Evolutionary conservation across 2,329 filamentous ascomycete genomes (phyloP).

Genomic region (Colletotrichum lupini): DNA sequence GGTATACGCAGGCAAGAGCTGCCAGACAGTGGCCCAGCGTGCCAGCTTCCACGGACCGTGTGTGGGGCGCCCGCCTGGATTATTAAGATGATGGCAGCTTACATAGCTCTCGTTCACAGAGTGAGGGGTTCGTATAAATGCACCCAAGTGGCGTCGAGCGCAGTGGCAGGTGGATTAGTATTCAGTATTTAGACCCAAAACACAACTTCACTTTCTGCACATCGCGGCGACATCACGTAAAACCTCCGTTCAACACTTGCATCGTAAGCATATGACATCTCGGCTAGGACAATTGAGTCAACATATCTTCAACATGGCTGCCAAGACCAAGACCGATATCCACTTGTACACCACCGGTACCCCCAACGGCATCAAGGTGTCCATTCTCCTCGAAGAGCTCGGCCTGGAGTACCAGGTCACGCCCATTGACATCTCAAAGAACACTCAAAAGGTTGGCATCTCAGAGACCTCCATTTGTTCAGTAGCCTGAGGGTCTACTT

Average conservation of each 20-base stretch:
- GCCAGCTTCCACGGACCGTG: neutral
- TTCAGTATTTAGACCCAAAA: slow-evolving; percentile 4
- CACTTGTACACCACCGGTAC: slow-evolving; percentile 86
- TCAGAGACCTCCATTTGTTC: slow-evolving; percentile 10
- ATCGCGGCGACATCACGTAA: neutral
- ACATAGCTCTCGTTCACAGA: neutral
- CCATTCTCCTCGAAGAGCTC: slow-evolving; percentile 87
- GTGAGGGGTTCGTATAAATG: slow-evolving; percentile 18
- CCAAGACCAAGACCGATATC: slow-evolving; percentile 67
- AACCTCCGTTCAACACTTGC: neutral
- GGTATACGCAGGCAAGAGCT: slow-evolving; percentile 7
- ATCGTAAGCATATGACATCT: slow-evolving; percentile 21
- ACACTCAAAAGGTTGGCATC: slow-evolving; percentile 47
- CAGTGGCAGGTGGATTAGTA: slow-evolving; percentile 10
- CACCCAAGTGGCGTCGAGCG: neutral
- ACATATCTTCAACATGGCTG: slow-evolving; percentile 52
- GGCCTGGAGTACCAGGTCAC: slow-evolving; percentile 81
- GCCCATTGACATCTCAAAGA: slow-evolving; percentile 77
- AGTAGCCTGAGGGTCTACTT: neutral
- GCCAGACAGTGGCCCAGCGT: neutral
- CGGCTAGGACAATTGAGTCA: slow-evolving; percentile 21
- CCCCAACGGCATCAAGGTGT: slow-evolving; percentile 91
- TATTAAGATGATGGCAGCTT: slow-evolving; percentile 10
- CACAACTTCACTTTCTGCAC: neutral
- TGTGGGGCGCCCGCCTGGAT: slow-evolving; percentile 8